phyloP scores from a whole-genome alignment of 179 eudicot genomes.

The Sideroxylon spinosum region DNA sequence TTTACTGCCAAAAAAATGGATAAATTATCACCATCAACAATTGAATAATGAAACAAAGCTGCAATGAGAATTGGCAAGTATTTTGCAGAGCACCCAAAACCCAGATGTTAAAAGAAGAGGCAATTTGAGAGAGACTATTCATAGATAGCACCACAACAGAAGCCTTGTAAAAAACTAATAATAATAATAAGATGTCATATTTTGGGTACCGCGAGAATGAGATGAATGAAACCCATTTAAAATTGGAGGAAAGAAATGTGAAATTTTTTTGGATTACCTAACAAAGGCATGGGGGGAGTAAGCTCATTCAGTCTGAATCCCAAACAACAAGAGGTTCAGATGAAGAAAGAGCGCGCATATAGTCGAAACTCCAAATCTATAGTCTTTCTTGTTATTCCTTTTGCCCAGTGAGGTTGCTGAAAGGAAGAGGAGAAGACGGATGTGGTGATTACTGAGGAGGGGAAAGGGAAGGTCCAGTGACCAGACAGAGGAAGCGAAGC shows the following conservation, averaged over 20 bases:
- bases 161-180: neutral
- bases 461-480: too few species aligned
- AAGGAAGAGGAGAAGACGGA: too few species aligned
- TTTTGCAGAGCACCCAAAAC: neutral
- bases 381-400: neutral
- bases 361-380: neutral
- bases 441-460: too few species aligned
- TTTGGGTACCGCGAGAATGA: neutral
- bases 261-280: conserved; percentile 39
- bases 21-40: too few species aligned
- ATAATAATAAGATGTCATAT: neutral
- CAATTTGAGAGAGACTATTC: too few species aligned
- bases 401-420: neutral
- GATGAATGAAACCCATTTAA: neutral
- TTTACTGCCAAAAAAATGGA: too few species aligned
- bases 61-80: neutral
- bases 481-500: too few species aligned
- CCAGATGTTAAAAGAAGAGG: too few species aligned
- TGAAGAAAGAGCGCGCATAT: neutral
- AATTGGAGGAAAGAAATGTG: neutral
- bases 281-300: conserved; percentile 80
- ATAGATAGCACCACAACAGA: too few species aligned
- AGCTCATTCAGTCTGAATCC: conserved; percentile 52
- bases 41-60: neutral
- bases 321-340: conserved; percentile 13